These are phyloP conservation scores for Luvunga scandens DNA, from an alignment of 345 rosid species.

Conservation along the genomic window DNA sequence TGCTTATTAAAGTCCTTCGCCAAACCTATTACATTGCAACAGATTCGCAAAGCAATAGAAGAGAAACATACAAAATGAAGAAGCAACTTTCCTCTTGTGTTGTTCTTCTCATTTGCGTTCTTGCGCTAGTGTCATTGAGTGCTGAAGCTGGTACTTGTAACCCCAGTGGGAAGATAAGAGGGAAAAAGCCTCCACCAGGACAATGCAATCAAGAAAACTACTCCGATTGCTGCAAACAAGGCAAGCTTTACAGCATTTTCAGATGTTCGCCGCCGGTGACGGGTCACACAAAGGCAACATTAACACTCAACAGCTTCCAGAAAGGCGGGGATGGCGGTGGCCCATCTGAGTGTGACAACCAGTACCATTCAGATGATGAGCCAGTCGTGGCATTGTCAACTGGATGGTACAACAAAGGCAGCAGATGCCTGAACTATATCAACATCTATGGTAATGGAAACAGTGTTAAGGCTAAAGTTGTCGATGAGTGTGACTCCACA, in stretches of 20 bases:
- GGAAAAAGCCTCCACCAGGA: conserved; percentile 18
- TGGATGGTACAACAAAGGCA: conserved; percentile 29
- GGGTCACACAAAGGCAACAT: conserved; percentile 17
- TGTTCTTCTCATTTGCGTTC: background rate
- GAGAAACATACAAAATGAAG: no score
- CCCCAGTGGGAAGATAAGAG: conserved; percentile 23
- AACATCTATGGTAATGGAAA: conserved; percentile 25
- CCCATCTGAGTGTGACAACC: conserved; percentile 29
- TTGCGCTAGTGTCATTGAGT: background rate
- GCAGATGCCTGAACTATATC: conserved; percentile 18
- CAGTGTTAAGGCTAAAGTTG: conserved; percentile 26
- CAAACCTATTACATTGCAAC: background rate
- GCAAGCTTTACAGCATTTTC: conserved; percentile 14
- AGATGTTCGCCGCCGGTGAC: conserved; percentile 18
- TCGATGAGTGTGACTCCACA: conserved; percentile 32
- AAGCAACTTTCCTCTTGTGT: no score
- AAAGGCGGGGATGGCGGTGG: conserved; percentile 25
- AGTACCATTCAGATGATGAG: conserved; percentile 11
- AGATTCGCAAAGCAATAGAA: no score
- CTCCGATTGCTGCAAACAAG: conserved; percentile 17
- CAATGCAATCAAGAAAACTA: conserved; percentile 2
- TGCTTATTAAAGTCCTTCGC: background rate
- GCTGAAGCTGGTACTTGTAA: conserved; percentile 16
- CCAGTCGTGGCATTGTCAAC: conserved; percentile 33
- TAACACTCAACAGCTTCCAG: conserved; percentile 21